phyloP scores from a whole-genome alignment of 768 basidiomycete genomes.

The Termitomyces sp. region DNA sequence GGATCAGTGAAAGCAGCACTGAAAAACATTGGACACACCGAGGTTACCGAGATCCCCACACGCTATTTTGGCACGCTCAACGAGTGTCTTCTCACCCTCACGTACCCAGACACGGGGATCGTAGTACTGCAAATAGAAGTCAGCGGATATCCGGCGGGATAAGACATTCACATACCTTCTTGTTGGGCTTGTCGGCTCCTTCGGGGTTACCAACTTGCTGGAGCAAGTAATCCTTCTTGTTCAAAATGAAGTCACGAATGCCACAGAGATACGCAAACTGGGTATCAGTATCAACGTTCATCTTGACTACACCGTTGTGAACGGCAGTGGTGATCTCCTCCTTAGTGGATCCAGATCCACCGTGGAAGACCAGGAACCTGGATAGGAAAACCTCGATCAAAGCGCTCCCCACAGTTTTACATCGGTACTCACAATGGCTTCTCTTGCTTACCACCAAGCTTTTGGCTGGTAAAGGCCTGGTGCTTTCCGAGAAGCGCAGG shows the following conservation, averaged over 20 bases:
- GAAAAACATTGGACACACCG: conserved; percentile 15
- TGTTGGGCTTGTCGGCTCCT: conserved; percentile 96
- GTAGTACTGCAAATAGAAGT: conserved; percentile 52
- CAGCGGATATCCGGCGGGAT: neutral
- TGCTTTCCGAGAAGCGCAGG: conserved; percentile 92
- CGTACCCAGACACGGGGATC: conserved; percentile 99
- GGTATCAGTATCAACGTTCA: conserved; percentile 97
- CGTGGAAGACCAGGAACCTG: conserved; percentile 99
- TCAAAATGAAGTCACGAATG: conserved; percentile 82
- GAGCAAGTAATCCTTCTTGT: conserved; percentile 84
- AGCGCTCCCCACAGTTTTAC: neutral
- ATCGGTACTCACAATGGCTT: conserved; percentile 74
- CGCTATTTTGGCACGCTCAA: conserved; percentile 87
- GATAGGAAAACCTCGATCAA: neutral
- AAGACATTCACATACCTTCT: conserved; percentile 60
- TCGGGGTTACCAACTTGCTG: conserved; percentile 97
- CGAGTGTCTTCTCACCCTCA: conserved; percentile 94
- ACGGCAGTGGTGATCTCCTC: conserved; percentile 95
- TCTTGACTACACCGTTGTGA: conserved; percentile 91
- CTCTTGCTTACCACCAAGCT: conserved; percentile 55
- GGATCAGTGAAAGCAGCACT: neutral
- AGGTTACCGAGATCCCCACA: conserved; percentile 80
- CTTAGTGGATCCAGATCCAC: conserved; percentile 95
- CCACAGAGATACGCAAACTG: conserved; percentile 89
- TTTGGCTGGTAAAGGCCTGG: conserved; percentile 67